Percentiles rank a stretch among this genome's conserved stretches.
Conservation (phyloP, 2,329 filamentous ascomycete species). For the Hawksworthiomyces lignivorus region DNA sequence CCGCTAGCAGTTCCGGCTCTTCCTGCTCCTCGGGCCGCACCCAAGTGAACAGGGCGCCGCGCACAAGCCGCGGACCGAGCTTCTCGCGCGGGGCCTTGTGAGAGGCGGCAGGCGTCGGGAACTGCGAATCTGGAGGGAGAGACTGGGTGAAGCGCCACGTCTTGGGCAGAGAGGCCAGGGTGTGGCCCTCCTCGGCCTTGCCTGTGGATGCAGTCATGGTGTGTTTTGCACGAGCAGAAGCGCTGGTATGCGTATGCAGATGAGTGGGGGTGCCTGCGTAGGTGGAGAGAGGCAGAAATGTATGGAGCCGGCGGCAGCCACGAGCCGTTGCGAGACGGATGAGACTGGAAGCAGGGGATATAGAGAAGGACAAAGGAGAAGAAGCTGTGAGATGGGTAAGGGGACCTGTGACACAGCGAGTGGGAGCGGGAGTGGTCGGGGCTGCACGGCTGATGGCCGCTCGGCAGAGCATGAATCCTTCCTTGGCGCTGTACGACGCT, state of each 20-base stretch:
- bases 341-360: no score
- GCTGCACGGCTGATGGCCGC: conserved; percentile 3
- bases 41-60: conserved; percentile 79
- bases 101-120: conserved; percentile 72
- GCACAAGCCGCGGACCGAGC: conserved; percentile 75
- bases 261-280: no score
- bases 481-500: no score
- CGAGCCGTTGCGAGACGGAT: no score
- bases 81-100: conserved; percentile 71
- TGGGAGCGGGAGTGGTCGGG: neutral
- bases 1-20: conserved; percentile 70
- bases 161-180: conserved; percentile 52
- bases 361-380: no score
- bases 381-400: no score
- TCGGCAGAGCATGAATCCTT: conserved; percentile 7
- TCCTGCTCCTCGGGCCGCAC: conserved; percentile 70
- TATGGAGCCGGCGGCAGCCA: neutral
- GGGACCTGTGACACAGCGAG: neutral
- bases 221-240: no score
- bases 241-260: no score
- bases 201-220: no score
- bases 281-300: no score
- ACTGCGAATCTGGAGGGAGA: conserved; percentile 68
- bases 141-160: conserved; percentile 58
- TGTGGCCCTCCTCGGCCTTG: no score